Conservation (phyloP, 352 stramenopile species). For the Phytopythium kandeliae region DNA sequence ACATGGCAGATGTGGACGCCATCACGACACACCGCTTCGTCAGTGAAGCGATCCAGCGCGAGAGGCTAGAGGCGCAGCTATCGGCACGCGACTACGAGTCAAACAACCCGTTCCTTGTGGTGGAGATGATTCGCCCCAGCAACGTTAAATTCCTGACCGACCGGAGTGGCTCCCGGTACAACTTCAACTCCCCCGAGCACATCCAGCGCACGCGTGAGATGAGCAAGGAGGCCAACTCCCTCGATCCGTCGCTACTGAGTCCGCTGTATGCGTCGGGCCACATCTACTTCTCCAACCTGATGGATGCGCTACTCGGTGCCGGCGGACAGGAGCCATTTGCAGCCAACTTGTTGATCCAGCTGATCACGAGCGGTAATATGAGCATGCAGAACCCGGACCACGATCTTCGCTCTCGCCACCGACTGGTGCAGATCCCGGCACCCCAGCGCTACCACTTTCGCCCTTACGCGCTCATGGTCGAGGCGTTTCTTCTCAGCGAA, state of each 20-base stretch:
- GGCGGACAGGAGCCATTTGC: constrained; percentile 52
- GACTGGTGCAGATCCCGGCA: constrained; percentile 47
- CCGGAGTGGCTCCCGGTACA: constrained; percentile 34
- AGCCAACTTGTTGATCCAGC: constrained; percentile 63
- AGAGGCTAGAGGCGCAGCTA: constrained; percentile 12
- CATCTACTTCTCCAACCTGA: constrained; percentile 70
- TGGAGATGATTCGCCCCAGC: constrained; percentile 66
- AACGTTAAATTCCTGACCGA: constrained; percentile 73
- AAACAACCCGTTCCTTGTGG: constrained; percentile 45
- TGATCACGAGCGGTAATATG: constrained; percentile 54
- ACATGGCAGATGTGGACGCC: constrained; percentile 71
- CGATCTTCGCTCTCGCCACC: constrained; percentile 30
- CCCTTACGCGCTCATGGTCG: constrained; percentile 49
- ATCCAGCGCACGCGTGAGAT: constrained; percentile 31
- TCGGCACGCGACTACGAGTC: constrained; percentile 10
- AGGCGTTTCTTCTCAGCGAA: constrained; percentile 50
- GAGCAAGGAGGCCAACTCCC: constrained; percentile 44
- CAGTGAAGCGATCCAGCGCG: constrained; percentile 57
- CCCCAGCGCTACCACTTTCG: constrained; percentile 52
- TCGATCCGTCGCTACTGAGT: constrained; percentile 53
- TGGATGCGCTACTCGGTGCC: constrained; percentile 59
- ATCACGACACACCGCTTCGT: constrained; percentile 78
- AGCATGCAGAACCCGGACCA: constrained; percentile 43
- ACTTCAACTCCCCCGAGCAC: constrained; percentile 28
- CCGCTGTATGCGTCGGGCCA: constrained; percentile 54